Percentiles rank a stretch among this genome's conserved stretches.
Conservation (phyloP, 2,329 filamentous ascomycete species). For the Neophaeococcomyces aloes region DNA sequence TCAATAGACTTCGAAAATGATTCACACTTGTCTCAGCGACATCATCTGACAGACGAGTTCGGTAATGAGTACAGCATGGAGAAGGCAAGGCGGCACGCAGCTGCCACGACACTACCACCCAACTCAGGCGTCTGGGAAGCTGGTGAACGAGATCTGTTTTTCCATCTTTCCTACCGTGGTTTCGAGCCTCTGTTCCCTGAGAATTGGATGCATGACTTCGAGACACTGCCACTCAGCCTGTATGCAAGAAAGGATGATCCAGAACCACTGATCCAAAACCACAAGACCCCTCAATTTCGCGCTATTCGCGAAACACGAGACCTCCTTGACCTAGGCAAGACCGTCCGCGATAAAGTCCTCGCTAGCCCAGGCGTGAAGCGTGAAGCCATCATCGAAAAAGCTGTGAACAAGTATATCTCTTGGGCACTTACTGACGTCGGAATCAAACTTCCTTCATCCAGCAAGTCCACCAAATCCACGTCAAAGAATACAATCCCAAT, state of each 20-base stretch:
- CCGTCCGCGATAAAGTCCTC: conserved; percentile 41
- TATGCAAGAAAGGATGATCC: conserved; percentile 34
- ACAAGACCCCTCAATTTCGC: conserved; percentile 35
- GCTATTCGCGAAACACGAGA: conserved; percentile 42
- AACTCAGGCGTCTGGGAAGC: conserved; percentile 37
- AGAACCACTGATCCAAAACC: conserved; percentile 37
- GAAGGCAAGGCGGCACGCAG: conserved; percentile 26
- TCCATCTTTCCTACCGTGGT: conserved; percentile 45
- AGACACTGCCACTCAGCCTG: conserved; percentile 42
- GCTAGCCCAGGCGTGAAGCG: conserved; percentile 24
- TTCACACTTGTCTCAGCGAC: conserved; percentile 9
- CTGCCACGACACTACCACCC: conserved; percentile 30
- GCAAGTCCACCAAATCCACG: conserved; percentile 19
- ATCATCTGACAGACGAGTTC: background rate
- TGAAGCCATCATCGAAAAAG: conserved; percentile 21
- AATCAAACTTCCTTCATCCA: conserved; percentile 23
- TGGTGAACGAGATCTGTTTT: conserved; percentile 43
- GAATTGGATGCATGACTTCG: conserved; percentile 44
- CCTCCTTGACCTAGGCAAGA: conserved; percentile 42
- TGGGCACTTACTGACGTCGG: conserved; percentile 44
- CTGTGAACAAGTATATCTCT: conserved; percentile 39
- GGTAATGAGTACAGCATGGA: conserved; percentile 15
- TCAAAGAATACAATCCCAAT: conserved; percentile 32
- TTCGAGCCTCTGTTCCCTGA: conserved; percentile 45
- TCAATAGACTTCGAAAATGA: background rate